Evolutionary conservation across 495 filamentous ascomycete genomes (phyloP).

Genomic region (Amphirosellinia nigrospora): DNA sequence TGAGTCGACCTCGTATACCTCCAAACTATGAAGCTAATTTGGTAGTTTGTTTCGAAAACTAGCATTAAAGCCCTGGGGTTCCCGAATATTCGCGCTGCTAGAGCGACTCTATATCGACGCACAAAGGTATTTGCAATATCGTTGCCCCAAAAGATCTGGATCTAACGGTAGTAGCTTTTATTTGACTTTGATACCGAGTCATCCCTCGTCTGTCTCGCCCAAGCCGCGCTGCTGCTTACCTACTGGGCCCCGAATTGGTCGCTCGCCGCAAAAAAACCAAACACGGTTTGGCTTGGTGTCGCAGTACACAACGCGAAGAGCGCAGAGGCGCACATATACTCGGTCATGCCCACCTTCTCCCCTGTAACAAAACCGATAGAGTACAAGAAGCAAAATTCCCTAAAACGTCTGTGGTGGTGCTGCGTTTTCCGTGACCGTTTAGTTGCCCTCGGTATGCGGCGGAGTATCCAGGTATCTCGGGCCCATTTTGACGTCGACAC

Average conservation of each 20-base stretch:
- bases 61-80: conserved; percentile 53
- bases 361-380: conserved; percentile 35
- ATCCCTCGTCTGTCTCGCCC: conserved; percentile 42
- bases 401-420: conserved; percentile 59
- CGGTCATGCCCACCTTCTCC: conserved; percentile 36
- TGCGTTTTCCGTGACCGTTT: conserved; percentile 58
- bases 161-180: conserved; percentile 36
- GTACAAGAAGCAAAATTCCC: conserved; percentile 38
- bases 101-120: conserved; percentile 50
- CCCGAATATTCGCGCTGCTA: conserved; percentile 47
- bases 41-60: conserved; percentile 49
- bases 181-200: conserved; percentile 46
- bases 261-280: conserved; percentile 46
- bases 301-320: conserved; percentile 56
- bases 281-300: conserved; percentile 53
- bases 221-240: conserved; percentile 53
- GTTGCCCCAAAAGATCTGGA: background rate
- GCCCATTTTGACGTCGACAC: conserved; percentile 45
- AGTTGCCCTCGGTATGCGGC: conserved; percentile 54
- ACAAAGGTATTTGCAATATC: conserved; percentile 40
- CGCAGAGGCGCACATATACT: conserved; percentile 47
- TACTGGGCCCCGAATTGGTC: conserved; percentile 47
- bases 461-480: conserved; percentile 53
- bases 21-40: background rate
- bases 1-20: conserved; percentile 33